These are phyloP conservation scores for Mycothermus thermophilus DNA, from an alignment of 495 filamentous ascomycete genomes.

Conservation along the genomic window DNA sequence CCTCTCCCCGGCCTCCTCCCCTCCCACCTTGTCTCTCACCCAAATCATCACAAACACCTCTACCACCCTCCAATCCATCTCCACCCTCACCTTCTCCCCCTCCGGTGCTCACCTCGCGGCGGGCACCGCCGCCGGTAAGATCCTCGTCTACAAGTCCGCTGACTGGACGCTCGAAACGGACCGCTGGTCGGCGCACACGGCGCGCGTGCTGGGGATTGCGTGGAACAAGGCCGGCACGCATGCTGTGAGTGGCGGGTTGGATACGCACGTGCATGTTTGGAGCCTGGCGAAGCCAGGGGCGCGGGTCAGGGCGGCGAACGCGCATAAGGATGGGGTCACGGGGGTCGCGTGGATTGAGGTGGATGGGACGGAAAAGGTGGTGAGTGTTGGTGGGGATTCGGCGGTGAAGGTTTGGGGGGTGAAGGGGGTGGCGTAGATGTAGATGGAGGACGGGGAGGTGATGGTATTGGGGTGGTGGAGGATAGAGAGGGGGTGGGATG, in stretches of 20 bases:
- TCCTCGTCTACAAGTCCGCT: constrained; percentile 56
- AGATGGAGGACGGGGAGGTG: no score
- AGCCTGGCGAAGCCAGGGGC: constrained; percentile 70
- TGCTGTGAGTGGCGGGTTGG: constrained; percentile 70
- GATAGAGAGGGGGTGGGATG: no score
- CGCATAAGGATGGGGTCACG: constrained; percentile 90
- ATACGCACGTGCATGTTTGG: constrained; percentile 88
- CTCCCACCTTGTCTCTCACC: constrained; percentile 28
- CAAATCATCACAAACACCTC: constrained; percentile 38
- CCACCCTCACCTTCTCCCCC: constrained; percentile 64
- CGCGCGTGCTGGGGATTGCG: constrained; percentile 63
- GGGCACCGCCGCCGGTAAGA: constrained; percentile 74
- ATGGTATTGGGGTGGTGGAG: no score
- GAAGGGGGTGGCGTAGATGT: constrained; percentile 39
- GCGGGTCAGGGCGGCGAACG: constrained; percentile 63
- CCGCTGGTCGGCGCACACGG: constrained; percentile 88
- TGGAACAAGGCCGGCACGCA: constrained; percentile 68
- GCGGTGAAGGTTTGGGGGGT: constrained; percentile 83
- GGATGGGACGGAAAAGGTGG: constrained; percentile 50
- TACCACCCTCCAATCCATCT: constrained; percentile 44
- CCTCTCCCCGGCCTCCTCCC: constrained; percentile 38
- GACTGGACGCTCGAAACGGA: constrained; percentile 49
- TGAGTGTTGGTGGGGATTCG: constrained; percentile 74
- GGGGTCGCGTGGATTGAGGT: constrained; percentile 62
- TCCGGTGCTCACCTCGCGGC: constrained; percentile 60